phyloP scores from a whole-genome alignment of 768 basidiomycete genomes.

The Omphalotus guepiniiformis region DNA sequence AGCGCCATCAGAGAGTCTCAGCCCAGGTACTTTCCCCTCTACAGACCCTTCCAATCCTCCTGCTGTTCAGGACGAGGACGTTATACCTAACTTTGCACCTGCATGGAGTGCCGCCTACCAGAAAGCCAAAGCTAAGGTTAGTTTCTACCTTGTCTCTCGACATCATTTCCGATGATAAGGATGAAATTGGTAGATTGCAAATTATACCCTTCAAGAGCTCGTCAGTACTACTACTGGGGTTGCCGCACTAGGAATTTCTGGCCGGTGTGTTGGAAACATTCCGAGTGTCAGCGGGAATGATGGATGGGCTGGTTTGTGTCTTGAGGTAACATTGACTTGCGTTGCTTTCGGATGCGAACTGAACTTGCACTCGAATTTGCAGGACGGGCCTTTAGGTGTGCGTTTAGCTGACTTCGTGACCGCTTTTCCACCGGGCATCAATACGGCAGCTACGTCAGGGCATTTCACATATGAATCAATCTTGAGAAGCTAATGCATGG shows the following conservation, averaged over 20 bases:
- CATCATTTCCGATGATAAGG: no score
- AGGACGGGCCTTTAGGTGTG: conserved; percentile 72
- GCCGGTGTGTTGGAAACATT: conserved; percentile 71
- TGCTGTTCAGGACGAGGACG: conserved; percentile 28
- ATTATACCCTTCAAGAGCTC: conserved; percentile 59
- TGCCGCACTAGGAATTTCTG: conserved; percentile 44
- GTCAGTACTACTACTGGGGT: conserved; percentile 62
- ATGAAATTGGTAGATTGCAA: conserved; percentile 40
- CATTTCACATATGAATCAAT: conserved; percentile 1
- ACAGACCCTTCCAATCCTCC: conserved; percentile 58
- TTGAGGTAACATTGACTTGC: conserved; percentile 41
- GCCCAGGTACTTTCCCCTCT: conserved; percentile 48
- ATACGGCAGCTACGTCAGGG: conserved; percentile 71
- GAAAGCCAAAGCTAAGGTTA: conserved; percentile 42
- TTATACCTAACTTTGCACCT: conserved; percentile 42
- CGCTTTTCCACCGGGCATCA: conserved; percentile 82
- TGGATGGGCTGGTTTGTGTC: conserved; percentile 70
- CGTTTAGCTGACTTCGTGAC: conserved; percentile 70
- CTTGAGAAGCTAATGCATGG: no score
- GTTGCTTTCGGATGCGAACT: neutral
- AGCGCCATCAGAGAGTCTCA: conserved; percentile 48
- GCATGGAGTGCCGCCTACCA: conserved; percentile 58
- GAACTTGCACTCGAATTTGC: neutral
- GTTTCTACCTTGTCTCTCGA: neutral
- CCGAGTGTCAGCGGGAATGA: conserved; percentile 40